Evolutionary conservation across 768 basidiomycete genomes (phyloP).

Genomic region (Tricholoma saponaceum): DNA sequence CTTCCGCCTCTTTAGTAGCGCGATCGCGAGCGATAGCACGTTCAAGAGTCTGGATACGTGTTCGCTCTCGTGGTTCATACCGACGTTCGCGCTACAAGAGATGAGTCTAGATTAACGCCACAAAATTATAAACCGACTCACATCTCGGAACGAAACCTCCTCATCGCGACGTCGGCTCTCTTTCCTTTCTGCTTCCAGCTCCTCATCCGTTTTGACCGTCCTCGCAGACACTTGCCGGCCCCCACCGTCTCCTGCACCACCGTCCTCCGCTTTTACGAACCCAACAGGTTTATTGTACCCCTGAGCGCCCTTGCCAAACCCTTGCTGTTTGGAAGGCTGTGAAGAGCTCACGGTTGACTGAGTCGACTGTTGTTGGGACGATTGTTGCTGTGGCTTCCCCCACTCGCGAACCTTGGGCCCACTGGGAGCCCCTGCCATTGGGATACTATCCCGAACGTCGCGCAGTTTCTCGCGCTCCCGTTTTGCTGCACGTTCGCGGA

Average conservation of each 20-base stretch:
- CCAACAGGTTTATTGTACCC: constrained; percentile 75
- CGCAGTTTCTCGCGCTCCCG: constrained; percentile 85
- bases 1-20: constrained; percentile 70
- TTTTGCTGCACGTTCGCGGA: constrained; percentile 91
- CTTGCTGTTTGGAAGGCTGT: constrained; percentile 39
- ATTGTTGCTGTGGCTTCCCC: constrained; percentile 56
- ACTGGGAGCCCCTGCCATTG: constrained; percentile 50
- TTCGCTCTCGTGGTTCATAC: constrained; percentile 88
- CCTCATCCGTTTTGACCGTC: constrained; percentile 75
- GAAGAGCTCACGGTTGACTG: constrained; percentile 28
- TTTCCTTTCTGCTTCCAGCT: constrained; percentile 78
- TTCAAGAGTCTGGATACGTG: constrained; percentile 73
- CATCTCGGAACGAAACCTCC: constrained; percentile 83
- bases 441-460: constrained; percentile 63
- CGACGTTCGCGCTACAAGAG: constrained; percentile 78
- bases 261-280: constrained; percentile 73
- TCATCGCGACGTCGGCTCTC: constrained; percentile 74
- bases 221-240: constrained; percentile 30
- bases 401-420: constrained; percentile 78
- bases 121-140: constrained; percentile 22
- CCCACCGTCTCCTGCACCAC: constrained; percentile 26
- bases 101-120: not conserved
- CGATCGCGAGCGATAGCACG: constrained; percentile 72
- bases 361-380: constrained; percentile 14
- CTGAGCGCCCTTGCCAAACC: constrained; percentile 66